Base-by-base conservation (phyloP, 208 protist genomes). In the Trypanosoma cruzi region DNA sequence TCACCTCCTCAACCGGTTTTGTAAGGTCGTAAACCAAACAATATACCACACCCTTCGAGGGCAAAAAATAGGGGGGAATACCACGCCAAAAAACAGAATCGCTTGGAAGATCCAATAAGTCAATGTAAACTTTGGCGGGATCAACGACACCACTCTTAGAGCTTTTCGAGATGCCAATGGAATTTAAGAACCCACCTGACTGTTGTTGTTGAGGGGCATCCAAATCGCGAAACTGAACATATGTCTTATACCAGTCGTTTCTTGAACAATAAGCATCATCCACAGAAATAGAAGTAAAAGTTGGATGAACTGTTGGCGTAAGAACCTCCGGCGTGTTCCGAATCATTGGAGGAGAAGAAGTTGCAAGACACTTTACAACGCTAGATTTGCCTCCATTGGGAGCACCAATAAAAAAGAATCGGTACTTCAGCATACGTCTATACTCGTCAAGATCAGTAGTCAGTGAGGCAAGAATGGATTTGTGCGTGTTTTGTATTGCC, bases 361-460 rank as follows among this genome's bases (percentile, higher is more conserved):
- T 34, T 28, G 64, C 5, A 62, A 76, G 56, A 57, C 71, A 76
- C 29, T 64, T 66, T 20, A 76, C 31, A 24, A 70, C 4, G 44
- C 63, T 71, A 31, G 71, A 71, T 56, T 76, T 76, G 24, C 71
- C 71, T 32, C 20, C 55, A 37, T 67, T 67, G 28, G 37, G 22
- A 53, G 28, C 34, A 53, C 71, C 71, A 44, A 76, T 52, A 48
- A 71, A 70, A 60, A 76, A 66, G 49, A 76, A 60, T 44, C 64
- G 36, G 64, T 69, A 66, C 28, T 58, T 62, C 22, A 76, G 24
- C 56, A 68, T 71, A 60, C 34, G 71, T 44, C 71, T 10, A 57
- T 76, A 76, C 59, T 76, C 71, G 34, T 76, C 71, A 42, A 76
- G 71, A 64, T 76, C 71, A 40, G 61, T 76, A 29, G 71, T 76